These are phyloP conservation scores for Amanita phalloides DNA, from an alignment of 768 basidiomycete genomes.

Conservation along the genomic window DNA sequence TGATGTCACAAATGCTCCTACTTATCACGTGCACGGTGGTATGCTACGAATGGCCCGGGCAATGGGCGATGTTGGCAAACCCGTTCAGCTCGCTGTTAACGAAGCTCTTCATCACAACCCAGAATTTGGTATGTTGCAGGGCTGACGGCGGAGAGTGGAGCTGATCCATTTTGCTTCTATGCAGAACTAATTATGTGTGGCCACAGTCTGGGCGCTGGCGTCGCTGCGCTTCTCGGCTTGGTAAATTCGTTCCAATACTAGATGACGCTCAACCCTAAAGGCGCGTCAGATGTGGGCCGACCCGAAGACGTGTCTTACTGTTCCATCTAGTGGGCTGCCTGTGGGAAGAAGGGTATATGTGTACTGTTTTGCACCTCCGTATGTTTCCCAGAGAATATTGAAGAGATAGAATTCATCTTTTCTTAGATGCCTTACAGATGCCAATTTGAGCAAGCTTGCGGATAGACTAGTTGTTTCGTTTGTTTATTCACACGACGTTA, in stretches of 20 bases:
- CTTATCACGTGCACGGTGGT: slow-evolving; percentile 67
- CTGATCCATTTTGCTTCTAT: neutral
- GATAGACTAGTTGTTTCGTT: slow-evolving; percentile 63
- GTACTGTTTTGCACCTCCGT: slow-evolving; percentile 78
- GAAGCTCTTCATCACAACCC: slow-evolving; percentile 60
- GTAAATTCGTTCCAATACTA: slow-evolving; percentile 24
- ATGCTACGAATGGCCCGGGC: slow-evolving; percentile 71
- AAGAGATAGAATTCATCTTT: neutral
- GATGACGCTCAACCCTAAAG: neutral
- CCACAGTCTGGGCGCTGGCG: slow-evolving; percentile 78
- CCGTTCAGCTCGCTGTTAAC: slow-evolving; percentile 65
- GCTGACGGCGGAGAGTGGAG: neutral
- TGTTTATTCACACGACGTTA: slow-evolving; percentile 75
- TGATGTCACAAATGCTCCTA: slow-evolving; percentile 12
- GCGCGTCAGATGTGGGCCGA: slow-evolving; percentile 72
- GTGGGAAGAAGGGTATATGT: slow-evolving; percentile 54
- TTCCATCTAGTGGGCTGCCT: slow-evolving; percentile 61
- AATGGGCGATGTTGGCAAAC: slow-evolving; percentile 70
- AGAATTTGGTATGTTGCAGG: slow-evolving; percentile 48
- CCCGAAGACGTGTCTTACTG: slow-evolving; percentile 63
- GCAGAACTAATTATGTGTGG: slow-evolving; percentile 69
- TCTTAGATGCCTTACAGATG: slow-evolving; percentile 50
- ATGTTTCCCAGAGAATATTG: slow-evolving; percentile 15
- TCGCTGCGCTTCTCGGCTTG: slow-evolving; percentile 64
- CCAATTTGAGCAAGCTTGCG: slow-evolving; percentile 47